Evolutionary conservation across 2,329 filamentous ascomycete genomes (phyloP).

Genomic region (Periconia sp.): DNA sequence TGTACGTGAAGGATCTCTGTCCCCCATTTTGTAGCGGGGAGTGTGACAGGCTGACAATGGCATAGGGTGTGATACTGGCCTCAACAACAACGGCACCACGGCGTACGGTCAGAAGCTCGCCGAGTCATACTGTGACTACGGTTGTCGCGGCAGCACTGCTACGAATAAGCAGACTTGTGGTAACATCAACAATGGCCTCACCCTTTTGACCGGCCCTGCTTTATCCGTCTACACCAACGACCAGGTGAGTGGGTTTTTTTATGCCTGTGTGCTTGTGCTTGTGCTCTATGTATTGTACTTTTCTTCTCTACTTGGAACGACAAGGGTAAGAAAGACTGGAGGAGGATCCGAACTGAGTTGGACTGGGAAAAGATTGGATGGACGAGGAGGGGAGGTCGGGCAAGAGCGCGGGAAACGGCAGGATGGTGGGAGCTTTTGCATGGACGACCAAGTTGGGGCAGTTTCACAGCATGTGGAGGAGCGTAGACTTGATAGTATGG

Average conservation of each 20-base stretch:
- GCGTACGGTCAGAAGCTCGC: background rate
- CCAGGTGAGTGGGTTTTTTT: constrained; percentile 4
- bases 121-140: background rate
- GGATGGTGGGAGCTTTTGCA: too few relatives aligned
- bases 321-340: background rate
- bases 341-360: background rate
- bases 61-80: constrained; percentile 2
- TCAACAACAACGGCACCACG: constrained; percentile 2
- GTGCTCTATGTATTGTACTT: constrained; percentile 1
- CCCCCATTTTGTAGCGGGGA: background rate
- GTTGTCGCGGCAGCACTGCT: background rate
- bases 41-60: background rate
- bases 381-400: background rate
- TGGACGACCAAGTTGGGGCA: too few relatives aligned
- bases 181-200: background rate
- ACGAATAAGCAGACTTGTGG: background rate
- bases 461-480: too few relatives aligned
- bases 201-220: background rate
- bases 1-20: constrained; percentile 8
- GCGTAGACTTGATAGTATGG: too few relatives aligned
- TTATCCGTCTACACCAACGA: constrained; percentile 4
- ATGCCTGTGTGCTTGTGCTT: constrained; percentile 9
- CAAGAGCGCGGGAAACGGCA: too few relatives aligned
- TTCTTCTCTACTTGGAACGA: background rate
- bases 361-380: background rate